Conservation (phyloP, 495 filamentous ascomycete species). For the Penicillium bovifimosum region DNA sequence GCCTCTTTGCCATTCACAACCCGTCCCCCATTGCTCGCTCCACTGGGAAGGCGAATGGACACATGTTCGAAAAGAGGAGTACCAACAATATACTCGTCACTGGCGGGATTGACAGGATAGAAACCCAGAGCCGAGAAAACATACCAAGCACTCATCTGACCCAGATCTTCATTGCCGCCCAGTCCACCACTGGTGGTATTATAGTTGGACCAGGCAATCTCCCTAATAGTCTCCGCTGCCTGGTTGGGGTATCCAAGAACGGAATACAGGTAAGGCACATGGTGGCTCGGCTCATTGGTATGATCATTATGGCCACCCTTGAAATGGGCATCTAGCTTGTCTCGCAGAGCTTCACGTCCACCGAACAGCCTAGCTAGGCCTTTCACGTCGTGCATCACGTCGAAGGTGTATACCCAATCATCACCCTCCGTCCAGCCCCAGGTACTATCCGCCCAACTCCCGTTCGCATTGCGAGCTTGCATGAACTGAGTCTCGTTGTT, state of each 20-base stretch:
- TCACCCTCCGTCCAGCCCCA: slow-evolving; percentile 29
- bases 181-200: slow-evolving; percentile 27
- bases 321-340: slow-evolving; percentile 22
- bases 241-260: slow-evolving; percentile 16
- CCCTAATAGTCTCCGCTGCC: slow-evolving; percentile 17
- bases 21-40: slow-evolving; percentile 13
- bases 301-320: slow-evolving; percentile 26
- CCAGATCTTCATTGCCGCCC: slow-evolving; percentile 26
- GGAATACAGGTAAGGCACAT: slow-evolving; percentile 26
- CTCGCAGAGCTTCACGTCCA: slow-evolving; percentile 12
- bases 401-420: slow-evolving; percentile 28
- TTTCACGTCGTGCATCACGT: slow-evolving; percentile 25
- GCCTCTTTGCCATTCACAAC: slow-evolving; percentile 4
- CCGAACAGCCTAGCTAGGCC: slow-evolving; percentile 20
- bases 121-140: slow-evolving; percentile 25
- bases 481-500: slow-evolving; percentile 28
- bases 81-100: slow-evolving; percentile 23
- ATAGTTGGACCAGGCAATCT: slow-evolving; percentile 23
- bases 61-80: slow-evolving; percentile 25
- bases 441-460: slow-evolving; percentile 20
- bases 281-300: slow-evolving; percentile 26
- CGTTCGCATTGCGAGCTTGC: slow-evolving; percentile 25
- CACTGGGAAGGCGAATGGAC: slow-evolving; percentile 16
- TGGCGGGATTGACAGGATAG: slow-evolving; percentile 26
- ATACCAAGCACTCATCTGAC: slow-evolving; percentile 30